Base-by-base conservation (phyloP, 1,284 basidiomycete genomes). In the Naganishia sp. region DNA sequence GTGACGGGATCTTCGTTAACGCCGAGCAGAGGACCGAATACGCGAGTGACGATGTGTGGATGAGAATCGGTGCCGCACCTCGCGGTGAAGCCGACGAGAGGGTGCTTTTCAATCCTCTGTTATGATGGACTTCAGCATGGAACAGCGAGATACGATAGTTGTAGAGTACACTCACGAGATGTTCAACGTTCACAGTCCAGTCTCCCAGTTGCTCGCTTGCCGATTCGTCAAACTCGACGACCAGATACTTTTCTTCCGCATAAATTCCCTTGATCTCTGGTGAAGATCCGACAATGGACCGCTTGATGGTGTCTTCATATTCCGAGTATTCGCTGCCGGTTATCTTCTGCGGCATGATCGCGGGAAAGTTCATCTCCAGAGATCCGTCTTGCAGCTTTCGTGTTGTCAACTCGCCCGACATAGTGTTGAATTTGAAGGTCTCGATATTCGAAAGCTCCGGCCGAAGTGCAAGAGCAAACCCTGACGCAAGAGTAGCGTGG, bases 1-100 rank as follows among this genome's bases (percentile, higher is more conserved):
- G 85, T 86, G 15, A 86, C 85, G 15, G 81, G 82, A 70, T 87
- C 86, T 73, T 87, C 86, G 1, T 76, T 75, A 1, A 81, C 57
- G 0, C 80, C 82, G 15, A 45, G 13, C 16, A 54, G 31, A 15
- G 71, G 71, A 25, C 39, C 68, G 63, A 74, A 73, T 1, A 69
- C 66, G 18, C 45, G 61, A 15, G 50, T 36, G 52, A 54, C 33
- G 43, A 64, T 46, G 28, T 64, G 61, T 43, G 50, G 55, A 13
- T 28, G 55, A 9, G 49, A 31, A 16, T 28, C 55, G 36, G 36
- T 9, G 16, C 18, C n/a, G 21, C n/a, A 49, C 16, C 21, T 25
- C 2, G 36, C 55, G 3, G 42, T 56, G 44, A 65, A 55, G 13
- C 50, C 54, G 54, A 55, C 46, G 16, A 55, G 36, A n/a, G 63